Evolutionary conservation across 1,284 basidiomycete genomes (phyloP), one percentile per base, ranked within the genome.

Genomic region (Moesziomyces sp.): DNA sequence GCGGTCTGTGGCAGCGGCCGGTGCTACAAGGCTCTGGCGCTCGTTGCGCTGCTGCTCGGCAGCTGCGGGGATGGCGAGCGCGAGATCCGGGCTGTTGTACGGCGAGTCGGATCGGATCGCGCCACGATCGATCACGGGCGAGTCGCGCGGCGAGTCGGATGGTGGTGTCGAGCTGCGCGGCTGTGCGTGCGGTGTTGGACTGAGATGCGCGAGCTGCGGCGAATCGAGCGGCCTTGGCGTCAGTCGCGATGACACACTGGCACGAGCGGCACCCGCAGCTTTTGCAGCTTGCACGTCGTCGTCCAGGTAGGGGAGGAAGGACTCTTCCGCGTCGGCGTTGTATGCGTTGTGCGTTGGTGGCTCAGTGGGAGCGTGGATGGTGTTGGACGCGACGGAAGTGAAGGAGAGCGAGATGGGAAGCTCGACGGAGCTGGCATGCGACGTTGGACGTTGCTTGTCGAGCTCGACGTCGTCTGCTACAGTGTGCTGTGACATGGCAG

Each of bases 61-160:
- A 3, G 38, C 26, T 14, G 46, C 64, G 3, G 64, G 58, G 11
- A 66, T 26, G 11, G 40, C 24, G 50, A 66, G 44, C 10, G 52
- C 35, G 49, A 66, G 59, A 24, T 66, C 64, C 7, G 64, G 64
- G 19, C 49, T 60, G 46, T 60, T 57, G 58, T 60, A 57, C 3
- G 64, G 57, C 40, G 64, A 66, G 21, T 43, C 26, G n/a, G 61
- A 55, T 0, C 57, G 18, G 9, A 66, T 56, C 9, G 43, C 52
- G 40, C 63, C 49, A 13, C 58, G 47, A 13, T 56, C 57, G 19
- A 66, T 35, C 14, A 44, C 28, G 7, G 64, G 57, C 19, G 64
- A 53, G 19, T 46, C 50, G 7, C 52, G 38, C 13, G 9, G 18
- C 18, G 26, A 26, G 38, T 42, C 47, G 21, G 26, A 30, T 21